Percentiles rank a stretch among this genome's conserved stretches.
phyloP scores from a whole-genome alignment of 1,139 yeast species.

The Kurtzmaniella quercitrusa region DNA sequence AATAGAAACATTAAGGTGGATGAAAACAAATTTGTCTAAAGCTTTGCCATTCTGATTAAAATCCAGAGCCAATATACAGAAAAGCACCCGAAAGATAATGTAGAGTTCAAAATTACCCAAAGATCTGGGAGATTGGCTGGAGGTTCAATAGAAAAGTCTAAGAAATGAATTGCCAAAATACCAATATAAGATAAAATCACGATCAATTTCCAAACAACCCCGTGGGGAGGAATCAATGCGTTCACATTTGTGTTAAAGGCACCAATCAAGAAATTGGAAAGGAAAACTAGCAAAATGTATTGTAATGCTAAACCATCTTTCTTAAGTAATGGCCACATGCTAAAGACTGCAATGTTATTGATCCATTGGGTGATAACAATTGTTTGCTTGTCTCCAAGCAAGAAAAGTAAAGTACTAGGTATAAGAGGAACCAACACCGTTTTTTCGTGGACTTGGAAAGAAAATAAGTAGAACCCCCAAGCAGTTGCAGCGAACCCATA shows the following conservation, averaged over 20 bases:
- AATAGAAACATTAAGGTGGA: slow-evolving; percentile 32
- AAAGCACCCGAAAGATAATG: slow-evolving; percentile 74
- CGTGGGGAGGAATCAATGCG: slow-evolving; percentile 37
- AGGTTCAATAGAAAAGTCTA: slow-evolving; percentile 50
- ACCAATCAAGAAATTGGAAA: slow-evolving; percentile 85
- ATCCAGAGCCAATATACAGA: slow-evolving; percentile 76
- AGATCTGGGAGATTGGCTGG: slow-evolving; percentile 73
- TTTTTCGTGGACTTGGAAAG: slow-evolving; percentile 94
- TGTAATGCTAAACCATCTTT: slow-evolving; percentile 74
- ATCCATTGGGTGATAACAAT: slow-evolving; percentile 82
- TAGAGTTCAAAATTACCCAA: slow-evolving; percentile 75
- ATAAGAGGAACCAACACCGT: slow-evolving; percentile 81
- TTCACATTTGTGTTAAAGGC: slow-evolving; percentile 30
- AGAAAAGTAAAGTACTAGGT: slow-evolving; percentile 70
- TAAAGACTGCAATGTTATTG: slow-evolving; percentile 76
- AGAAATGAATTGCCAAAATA: slow-evolving; percentile 47
- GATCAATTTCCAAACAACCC: slow-evolving; percentile 51
- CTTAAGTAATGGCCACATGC: slow-evolving; percentile 81
- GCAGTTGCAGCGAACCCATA: slow-evolving; percentile 84
- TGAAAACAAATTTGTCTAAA: slow-evolving; percentile 5
- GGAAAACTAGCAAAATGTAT: slow-evolving; percentile 53
- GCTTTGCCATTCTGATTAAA: slow-evolving; percentile 40
- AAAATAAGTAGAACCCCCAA: slow-evolving; percentile 82
- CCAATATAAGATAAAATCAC: slow-evolving; percentile 58
- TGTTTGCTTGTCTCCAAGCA: slow-evolving; percentile 54